Percentiles rank a stretch among this genome's conserved stretches.
Conservation (phyloP, 345 rosid genomes). For the Lenwebbia sp. region DNA sequence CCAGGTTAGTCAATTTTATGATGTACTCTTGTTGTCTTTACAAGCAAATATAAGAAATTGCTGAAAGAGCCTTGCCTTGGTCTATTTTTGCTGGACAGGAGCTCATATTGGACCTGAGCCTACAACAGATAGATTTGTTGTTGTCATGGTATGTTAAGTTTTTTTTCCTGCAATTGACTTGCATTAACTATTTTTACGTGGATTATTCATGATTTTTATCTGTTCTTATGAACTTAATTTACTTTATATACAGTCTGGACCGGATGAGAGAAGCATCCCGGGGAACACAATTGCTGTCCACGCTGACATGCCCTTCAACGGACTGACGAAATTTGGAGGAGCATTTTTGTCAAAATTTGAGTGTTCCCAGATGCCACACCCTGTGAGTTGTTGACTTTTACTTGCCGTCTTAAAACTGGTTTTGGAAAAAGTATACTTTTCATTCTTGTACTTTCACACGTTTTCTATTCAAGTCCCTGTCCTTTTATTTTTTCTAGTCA, state of each 20-base stretch:
- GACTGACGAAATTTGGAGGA: slow-evolving; percentile 81
- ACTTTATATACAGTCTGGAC: slow-evolving; percentile 41
- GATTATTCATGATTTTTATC: background rate
- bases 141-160: slow-evolving; percentile 61
- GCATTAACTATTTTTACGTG: background rate
- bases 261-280: slow-evolving; percentile 62
- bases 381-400: slow-evolving; percentile 26
- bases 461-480: background rate
- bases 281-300: slow-evolving; percentile 91
- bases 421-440: background rate
- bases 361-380: slow-evolving; percentile 95
- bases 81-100: slow-evolving; percentile 28
- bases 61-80: background rate
- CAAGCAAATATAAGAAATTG: background rate
- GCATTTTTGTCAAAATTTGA: slow-evolving; percentile 81
- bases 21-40: background rate
- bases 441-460: background rate
- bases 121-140: slow-evolving; percentile 96
- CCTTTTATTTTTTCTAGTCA: background rate
- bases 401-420: background rate
- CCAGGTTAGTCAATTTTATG: slow-evolving; percentile 41
- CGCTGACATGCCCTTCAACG: slow-evolving; percentile 82
- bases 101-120: slow-evolving; percentile 99
- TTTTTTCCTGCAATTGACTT: background rate
- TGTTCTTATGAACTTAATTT: background rate